Percentiles rank a stretch among this genome's conserved stretches.
Evolutionary conservation across 371 early-diverging fungal species (phyloP).

Genomic region (Smittium culicis): DNA sequence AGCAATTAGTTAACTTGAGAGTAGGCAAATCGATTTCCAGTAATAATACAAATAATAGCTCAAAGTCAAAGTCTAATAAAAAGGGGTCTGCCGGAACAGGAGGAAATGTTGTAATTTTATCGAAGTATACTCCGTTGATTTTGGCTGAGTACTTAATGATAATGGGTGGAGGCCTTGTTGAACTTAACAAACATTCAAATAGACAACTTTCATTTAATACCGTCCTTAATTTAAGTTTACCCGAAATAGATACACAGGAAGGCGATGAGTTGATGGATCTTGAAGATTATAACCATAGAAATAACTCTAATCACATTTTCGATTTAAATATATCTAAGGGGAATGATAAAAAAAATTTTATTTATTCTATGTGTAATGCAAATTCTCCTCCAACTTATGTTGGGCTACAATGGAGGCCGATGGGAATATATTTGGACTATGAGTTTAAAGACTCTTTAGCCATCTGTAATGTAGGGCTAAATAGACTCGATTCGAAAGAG

Average conservation of each 20-base stretch:
- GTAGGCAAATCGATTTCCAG: neutral
- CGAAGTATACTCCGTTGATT: conserved; percentile 18
- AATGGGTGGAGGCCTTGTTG: conserved; percentile 21
- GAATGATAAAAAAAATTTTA: neutral
- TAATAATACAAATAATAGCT: neutral
- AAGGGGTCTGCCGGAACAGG: conserved; percentile 24
- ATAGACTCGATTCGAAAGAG: neutral
- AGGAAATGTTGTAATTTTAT: conserved; percentile 15
- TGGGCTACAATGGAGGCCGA: conserved; percentile 4
- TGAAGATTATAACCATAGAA: neutral
- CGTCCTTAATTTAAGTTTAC: neutral
- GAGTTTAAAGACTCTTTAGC: neutral
- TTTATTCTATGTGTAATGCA: neutral
- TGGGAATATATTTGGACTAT: too few relatives aligned
- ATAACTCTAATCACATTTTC: neutral
- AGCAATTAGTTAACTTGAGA: conserved; percentile 16
- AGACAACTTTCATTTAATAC: neutral
- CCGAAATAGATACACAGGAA: neutral
- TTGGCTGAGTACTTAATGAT: conserved; percentile 31
- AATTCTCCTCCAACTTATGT: neutral
- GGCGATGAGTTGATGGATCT: neutral
- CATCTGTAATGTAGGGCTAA: neutral
- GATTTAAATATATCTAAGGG: neutral
- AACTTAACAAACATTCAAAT: neutral
- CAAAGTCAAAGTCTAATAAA: neutral